Evolutionary conservation across 1,139 yeast species (phyloP), one percentile per base, ranked within the genome.

Genomic region (Wickerhamomyces sp.): DNA sequence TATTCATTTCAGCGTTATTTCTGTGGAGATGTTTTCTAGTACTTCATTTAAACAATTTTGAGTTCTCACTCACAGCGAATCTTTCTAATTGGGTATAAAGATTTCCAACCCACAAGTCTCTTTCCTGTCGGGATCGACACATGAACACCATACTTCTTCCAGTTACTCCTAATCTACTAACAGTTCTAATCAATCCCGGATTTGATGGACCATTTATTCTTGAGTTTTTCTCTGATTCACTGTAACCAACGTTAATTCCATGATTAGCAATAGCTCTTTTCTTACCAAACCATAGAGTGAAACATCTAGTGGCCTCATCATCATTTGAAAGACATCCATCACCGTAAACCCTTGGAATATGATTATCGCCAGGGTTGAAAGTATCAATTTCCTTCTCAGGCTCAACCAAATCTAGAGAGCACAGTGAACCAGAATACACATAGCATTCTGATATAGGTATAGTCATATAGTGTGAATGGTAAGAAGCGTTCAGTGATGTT

Each of bases 261-360:
- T 36, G 41, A 5, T 54, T 53, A 7, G 63, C 58, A 29, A 71
- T 62, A 4, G 70, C 63, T 39, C 83, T 61, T 50, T 81, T 84
- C 8, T 70, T 70, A 0, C 94, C 94, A 59, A 84, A 76, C 95
- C 96, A 88, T 5, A 90, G 52, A 0, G 92, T 87, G 55, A 90
- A 89, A 48, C 95, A 79, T 37, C 95, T 67, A 30, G 75, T 62
- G 14, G 71, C 57, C 48, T 86, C 94, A 39, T 82, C 87, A 50
- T 90, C 97, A 7, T 77, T 67, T 2, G 94, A 82, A 48, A 72
- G 73, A 90, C 95, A 86, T 0, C 96, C 96, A 60, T 89, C 95
- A 1, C 74, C 63, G 55, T 84, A 88, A 0, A 82, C 67, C 30
- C 95, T 65, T 0, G 97, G 95, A 32, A 84, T 58, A 0, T 81